Base-by-base conservation (phyloP, 2,329 filamentous ascomycete species). In the Microdochium bolleyi region DNA sequence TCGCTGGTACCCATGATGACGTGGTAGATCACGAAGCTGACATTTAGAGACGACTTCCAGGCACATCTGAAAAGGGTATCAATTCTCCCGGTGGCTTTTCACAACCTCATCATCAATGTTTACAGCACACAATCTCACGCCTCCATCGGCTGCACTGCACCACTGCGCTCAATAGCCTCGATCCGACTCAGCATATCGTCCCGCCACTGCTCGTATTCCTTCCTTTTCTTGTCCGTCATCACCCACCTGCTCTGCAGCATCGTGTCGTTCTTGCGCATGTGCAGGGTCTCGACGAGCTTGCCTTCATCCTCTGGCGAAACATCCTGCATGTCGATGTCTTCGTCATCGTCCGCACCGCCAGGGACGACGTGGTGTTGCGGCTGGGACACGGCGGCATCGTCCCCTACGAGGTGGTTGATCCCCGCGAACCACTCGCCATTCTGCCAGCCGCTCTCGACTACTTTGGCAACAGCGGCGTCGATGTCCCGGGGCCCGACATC, bases 201-300 rank as follows among this genome's bases (percentile, higher is more conserved):
- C 66, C 85, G 85, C 89, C 88, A 94, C 19, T 64, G 66, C 48
- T 65, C 71, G 63, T 84, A 91, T 11, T 85, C 82, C 41, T 72
- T 73, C 59, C 77, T 75, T 58, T 81, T 82, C 55, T 76, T 72
- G 49, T 85, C 81, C 56, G 83, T 85, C 60, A 92, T 67, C 61
- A 84, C 86, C 61, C 88, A 84, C 49, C 79, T 78, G 57, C 85
- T 83, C 66, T 91, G 87, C 60, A 92, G 82, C 87, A 91, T 91
- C 2, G 84, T 87, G 57, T 83, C 80, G 9, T 76, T 71, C 53
- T 76, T 66, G 67, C 82, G 69, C 25, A 75, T 64, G 53, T 75
- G 71, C 37, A 70, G 62, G n/a, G 41, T 19, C 54, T 67, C 24
- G 22, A 24, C 24, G 48, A 25, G 24, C 14, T 27, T 27, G 24